Conservation (phyloP, 106 monocot species). For the Alisma plantagoaquatica region DNA sequence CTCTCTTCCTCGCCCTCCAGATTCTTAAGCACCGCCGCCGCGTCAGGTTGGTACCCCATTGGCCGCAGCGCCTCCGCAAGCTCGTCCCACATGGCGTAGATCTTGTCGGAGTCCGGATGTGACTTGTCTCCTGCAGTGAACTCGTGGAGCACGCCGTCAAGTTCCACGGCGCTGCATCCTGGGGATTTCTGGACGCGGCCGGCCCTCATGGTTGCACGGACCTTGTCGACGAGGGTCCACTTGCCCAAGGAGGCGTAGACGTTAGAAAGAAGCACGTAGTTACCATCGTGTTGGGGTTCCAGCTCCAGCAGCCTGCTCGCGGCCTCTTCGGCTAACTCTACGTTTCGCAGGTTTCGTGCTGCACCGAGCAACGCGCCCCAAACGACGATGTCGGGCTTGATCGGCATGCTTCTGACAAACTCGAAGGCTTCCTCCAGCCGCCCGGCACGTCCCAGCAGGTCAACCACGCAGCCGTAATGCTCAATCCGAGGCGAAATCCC, state of each 20-base stretch:
- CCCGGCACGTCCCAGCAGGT: conserved; percentile 53
- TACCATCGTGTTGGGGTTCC: conserved; percentile 38
- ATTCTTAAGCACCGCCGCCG: conserved; percentile 14
- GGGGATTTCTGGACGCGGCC: conserved; percentile 31
- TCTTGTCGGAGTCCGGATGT: conserved; percentile 13
- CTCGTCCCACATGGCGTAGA: conserved; percentile 19
- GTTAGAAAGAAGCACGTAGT: conserved; percentile 66
- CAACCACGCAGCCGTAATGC: conserved; percentile 65
- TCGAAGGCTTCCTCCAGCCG: conserved; percentile 32
- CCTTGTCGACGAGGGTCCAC: conserved; percentile 24
- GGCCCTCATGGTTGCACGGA: conserved; percentile 43
- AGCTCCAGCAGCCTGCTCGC: conserved; percentile 22
- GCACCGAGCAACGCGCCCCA: conserved; percentile 65
- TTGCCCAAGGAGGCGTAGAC: conserved; percentile 38
- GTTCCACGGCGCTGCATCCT: conserved; percentile 52
- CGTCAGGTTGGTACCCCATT: conserved; percentile 19
- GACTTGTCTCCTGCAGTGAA: conserved; percentile 44
- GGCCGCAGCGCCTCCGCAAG: conserved; percentile 9
- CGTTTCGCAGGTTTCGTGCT: conserved; percentile 30
- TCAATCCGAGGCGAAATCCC: conserved; percentile 26
- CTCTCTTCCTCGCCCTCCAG: conserved; percentile 14
- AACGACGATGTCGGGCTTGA: conserved; percentile 44
- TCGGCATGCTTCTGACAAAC: conserved; percentile 41
- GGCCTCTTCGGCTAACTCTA: conserved; percentile 43
- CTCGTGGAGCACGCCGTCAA: conserved; percentile 52